Base-by-base conservation (phyloP, 129 eudicot species). In the Tagetes patula region DNA sequence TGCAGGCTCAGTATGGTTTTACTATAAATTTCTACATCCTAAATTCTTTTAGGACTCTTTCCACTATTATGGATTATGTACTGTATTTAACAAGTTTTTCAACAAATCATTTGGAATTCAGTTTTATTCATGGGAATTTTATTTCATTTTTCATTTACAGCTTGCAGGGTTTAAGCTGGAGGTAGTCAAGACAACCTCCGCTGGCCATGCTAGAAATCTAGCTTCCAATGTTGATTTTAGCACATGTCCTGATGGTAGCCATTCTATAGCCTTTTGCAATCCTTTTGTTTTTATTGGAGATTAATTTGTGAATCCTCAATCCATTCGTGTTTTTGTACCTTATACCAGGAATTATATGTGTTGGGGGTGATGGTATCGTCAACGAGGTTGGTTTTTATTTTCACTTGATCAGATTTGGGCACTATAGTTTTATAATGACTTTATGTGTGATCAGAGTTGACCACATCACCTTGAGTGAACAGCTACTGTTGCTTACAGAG, bases 331-430 rank as follows among this genome's bases (percentile, higher is more conserved):
- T 64, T 61, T 49, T 70, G 67, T 72, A 36, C 49, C 45, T 61
- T 65, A 37, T 82, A 69, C 63, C 88, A 94, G 98, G 98, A 71
- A 94, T 94, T 75, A 87, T 94, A 84, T 94, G 98, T 78, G 98
- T 94, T 74, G 98, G 98, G 67, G 98, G 98, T 42, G 98, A 94
- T 82, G 98, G 98, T 69, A 94, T 94, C 56, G 90, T 94, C 73
- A 94, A 94, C 27, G 98, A 94, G 98, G 98, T 94, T 49, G 71
- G 88, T 74, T 20, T 39, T 75, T 67, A 45, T 74, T 71, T 67
- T 46, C 12, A 40, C 64, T 61, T 69, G 65, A 74, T 75, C 52
- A 49, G 46, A 49, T 68, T 31, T 79, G 61, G 65, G 47, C 36
- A 75, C 37, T 54, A 20, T 41, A 53, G 8, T 75, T 12, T 40